Conservation (phyloP, 2,329 filamentous ascomycete species). For the Xylogone sp. region DNA sequence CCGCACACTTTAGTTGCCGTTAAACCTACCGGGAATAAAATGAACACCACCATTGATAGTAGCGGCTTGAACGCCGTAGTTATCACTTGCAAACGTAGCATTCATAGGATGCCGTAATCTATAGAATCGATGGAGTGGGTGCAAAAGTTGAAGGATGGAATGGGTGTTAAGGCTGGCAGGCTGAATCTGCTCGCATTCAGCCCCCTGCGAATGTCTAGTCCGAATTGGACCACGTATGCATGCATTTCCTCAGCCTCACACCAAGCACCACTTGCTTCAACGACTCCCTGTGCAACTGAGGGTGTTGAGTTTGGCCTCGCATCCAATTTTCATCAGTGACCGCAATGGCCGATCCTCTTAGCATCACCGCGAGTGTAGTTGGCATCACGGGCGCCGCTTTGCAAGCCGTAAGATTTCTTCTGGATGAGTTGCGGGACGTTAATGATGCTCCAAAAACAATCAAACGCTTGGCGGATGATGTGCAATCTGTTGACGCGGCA, state of each 20-base stretch:
- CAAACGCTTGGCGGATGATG: constrained; percentile 25
- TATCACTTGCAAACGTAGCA: constrained; percentile 8
- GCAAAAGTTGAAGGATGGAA: not conserved
- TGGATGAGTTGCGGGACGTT: constrained; percentile 28
- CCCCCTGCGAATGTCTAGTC: not conserved
- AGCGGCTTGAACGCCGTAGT: constrained; percentile 17
- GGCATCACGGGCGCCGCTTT: constrained; percentile 27
- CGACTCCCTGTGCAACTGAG: not conserved
- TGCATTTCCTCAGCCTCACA: not conserved
- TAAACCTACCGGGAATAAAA: constrained; percentile 17
- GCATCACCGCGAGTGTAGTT: constrained; percentile 26
- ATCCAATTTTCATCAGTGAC: not conserved
- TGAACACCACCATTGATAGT: constrained; percentile 17
- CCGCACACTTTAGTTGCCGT: constrained; percentile 15
- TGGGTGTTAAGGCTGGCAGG: not conserved
- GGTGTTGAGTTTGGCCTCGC: not conserved
- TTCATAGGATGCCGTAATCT: not conserved
- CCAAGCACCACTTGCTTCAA: not conserved
- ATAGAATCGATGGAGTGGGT: not conserved
- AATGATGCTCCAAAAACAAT: constrained; percentile 29
- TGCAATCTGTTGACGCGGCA: constrained; percentile 23
- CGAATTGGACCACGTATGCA: no score
- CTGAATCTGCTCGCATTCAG: not conserved
- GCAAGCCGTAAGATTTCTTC: constrained; percentile 26
- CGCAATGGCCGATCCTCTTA: constrained; percentile 22